phyloP scores from a whole-genome alignment of 2,329 filamentous ascomycete species.

The Xylariaceae sp. region DNA sequence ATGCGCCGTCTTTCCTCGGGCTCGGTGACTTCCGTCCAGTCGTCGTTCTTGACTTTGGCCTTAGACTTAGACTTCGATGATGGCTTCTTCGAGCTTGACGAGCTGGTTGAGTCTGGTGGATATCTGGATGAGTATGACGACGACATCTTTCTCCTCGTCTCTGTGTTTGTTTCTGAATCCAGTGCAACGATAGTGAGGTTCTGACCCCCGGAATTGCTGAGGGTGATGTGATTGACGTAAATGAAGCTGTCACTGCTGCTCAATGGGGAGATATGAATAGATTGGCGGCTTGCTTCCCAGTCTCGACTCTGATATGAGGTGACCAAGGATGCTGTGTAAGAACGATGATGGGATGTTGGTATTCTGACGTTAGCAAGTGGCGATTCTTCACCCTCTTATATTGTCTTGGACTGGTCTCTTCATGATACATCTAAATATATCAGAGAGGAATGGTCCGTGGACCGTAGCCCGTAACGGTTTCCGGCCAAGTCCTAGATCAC shows the following conservation, averaged over 20 bases:
- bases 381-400: neutral
- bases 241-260: slow-evolving; percentile 2
- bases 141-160: slow-evolving; percentile 19
- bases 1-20: slow-evolving; percentile 67
- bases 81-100: slow-evolving; percentile 30
- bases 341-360: slow-evolving; percentile 9
- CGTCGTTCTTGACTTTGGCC: slow-evolving; percentile 41
- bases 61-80: slow-evolving; percentile 37
- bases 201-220: slow-evolving; percentile 16
- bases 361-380: slow-evolving; percentile 9
- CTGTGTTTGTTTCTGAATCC: slow-evolving; percentile 14
- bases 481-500: slow-evolving; percentile 16
- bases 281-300: neutral
- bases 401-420: slow-evolving; percentile 4
- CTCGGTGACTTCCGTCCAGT: slow-evolving; percentile 66
- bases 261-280: neutral
- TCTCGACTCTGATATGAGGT: neutral
- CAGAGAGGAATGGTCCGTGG: neutral
- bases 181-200: neutral
- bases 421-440: slow-evolving; percentile 9
- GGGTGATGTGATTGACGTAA: slow-evolving; percentile 15
- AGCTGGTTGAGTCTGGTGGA: slow-evolving; percentile 28
- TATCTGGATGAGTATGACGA: slow-evolving; percentile 36
- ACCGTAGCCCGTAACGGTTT: slow-evolving; percentile 4
- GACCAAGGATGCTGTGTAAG: neutral